phyloP scores from a whole-genome alignment of 2,329 filamentous ascomycete species.

The Pleoardoris graminearum region DNA sequence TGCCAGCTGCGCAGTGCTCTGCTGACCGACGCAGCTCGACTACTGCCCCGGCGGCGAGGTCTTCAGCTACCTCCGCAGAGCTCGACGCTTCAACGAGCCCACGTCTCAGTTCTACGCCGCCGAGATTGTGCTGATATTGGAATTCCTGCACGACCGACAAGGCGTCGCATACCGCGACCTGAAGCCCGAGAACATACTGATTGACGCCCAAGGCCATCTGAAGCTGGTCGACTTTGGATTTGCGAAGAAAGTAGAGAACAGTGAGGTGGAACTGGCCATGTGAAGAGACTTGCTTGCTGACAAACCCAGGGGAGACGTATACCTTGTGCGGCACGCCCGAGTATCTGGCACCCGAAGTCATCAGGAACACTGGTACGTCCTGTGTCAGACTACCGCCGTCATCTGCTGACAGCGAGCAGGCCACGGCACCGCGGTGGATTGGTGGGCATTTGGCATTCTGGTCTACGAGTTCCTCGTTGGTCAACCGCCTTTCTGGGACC shows the following conservation, averaged over 20 bases:
- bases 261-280: conserved; percentile 39
- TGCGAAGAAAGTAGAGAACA: conserved; percentile 72
- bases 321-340: conserved; percentile 83
- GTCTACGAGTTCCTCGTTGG: conserved; percentile 85
- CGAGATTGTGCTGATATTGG: conserved; percentile 79
- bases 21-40: conserved; percentile 58
- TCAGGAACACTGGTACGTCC: conserved; percentile 70
- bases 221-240: conserved; percentile 86
- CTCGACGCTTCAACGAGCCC: conserved; percentile 76
- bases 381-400: conserved; percentile 6
- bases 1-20: background rate
- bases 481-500: conserved; percentile 85
- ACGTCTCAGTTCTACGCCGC: conserved; percentile 81
- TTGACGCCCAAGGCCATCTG: conserved; percentile 77
- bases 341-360: conserved; percentile 82
- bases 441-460: conserved; percentile 84
- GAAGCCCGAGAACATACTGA: conserved; percentile 80
- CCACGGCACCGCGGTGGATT: conserved; percentile 74
- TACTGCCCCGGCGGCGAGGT: conserved; percentile 84
- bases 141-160: conserved; percentile 78
- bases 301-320: conserved; percentile 67
- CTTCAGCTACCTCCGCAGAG: conserved; percentile 78
- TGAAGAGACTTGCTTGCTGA: conserved; percentile 12
- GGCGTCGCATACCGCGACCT: conserved; percentile 81
- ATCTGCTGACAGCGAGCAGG: conserved; percentile 44